These are phyloP conservation scores for Irpex sp. DNA, from an alignment of 1,284 basidiomycete species.

Conservation along the genomic window DNA sequence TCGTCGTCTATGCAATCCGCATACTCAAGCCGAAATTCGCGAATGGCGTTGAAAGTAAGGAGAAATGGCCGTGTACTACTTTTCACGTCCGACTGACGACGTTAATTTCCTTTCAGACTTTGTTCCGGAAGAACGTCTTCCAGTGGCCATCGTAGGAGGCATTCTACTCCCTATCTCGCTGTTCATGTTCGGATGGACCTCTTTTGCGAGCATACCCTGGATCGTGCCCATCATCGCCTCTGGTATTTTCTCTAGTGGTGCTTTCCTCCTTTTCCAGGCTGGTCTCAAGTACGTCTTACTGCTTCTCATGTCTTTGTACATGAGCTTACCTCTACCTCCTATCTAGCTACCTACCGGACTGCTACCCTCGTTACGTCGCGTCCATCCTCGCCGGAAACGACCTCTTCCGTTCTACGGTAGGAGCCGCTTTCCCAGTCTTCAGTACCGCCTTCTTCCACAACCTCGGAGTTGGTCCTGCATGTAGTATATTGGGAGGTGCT, in stretches of 20 bases:
- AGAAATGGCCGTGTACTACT: not conserved
- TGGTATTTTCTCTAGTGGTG: slow-evolving; percentile 20
- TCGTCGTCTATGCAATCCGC: slow-evolving; percentile 17
- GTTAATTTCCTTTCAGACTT: slow-evolving; percentile 13
- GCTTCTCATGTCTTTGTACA: too few relatives aligned
- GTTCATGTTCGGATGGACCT: slow-evolving; percentile 43
- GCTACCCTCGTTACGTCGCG: slow-evolving; percentile 33
- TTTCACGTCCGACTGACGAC: not conserved
- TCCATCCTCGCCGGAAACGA: slow-evolving; percentile 37
- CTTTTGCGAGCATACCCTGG: slow-evolving; percentile 28
- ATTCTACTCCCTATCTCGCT: slow-evolving; percentile 37
- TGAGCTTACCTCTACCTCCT: not conserved
- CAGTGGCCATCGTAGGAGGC: slow-evolving; percentile 33
- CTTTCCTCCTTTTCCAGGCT: slow-evolving; percentile 32
- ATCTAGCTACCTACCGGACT: slow-evolving; percentile 29
- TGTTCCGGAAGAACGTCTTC: slow-evolving; percentile 42
- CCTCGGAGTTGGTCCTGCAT: slow-evolving; percentile 30
- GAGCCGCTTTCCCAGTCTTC: slow-evolving; percentile 1
- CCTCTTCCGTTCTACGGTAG: slow-evolving; percentile 23
- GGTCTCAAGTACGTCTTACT: slow-evolving; percentile 10
- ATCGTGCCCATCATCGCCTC: slow-evolving; percentile 25
- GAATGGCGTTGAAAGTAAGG: slow-evolving; percentile 7
- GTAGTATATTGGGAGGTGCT: slow-evolving; percentile 30
- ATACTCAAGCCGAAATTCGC: slow-evolving; percentile 16
- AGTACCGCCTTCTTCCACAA: slow-evolving; percentile 27